phyloP scores from a whole-genome alignment of 202 grass and related monocot species.

The Eragrostis tef region DNA sequence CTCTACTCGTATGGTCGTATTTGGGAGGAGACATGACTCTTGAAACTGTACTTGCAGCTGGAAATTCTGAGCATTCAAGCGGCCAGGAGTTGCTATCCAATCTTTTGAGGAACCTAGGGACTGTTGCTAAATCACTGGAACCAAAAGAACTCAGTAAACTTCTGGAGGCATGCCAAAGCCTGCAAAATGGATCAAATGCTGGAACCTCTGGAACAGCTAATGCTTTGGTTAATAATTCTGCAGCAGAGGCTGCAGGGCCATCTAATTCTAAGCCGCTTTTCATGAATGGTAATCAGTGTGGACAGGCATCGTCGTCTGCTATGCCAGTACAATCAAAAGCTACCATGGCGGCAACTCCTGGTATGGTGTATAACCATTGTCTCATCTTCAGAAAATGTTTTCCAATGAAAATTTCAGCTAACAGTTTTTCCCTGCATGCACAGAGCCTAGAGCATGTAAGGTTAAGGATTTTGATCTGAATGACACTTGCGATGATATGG shows the following conservation, averaged over 20 bases:
- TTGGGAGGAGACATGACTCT: conserved; percentile 44
- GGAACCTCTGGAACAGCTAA: conserved; percentile 70
- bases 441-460: conserved; percentile 63
- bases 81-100: conserved; percentile 71
- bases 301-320: conserved; percentile 55
- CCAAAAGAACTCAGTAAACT: conserved; percentile 77
- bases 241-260: conserved; percentile 54
- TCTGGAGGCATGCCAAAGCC: conserved; percentile 71
- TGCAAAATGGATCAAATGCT: conserved; percentile 68
- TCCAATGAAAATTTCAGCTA: conserved; percentile 31
- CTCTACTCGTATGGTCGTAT: conserved; percentile 42
- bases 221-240: conserved; percentile 50
- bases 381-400: conserved; percentile 31
- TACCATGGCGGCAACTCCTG: conserved; percentile 56
- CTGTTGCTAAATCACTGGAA: conserved; percentile 80
- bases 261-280: conserved; percentile 58
- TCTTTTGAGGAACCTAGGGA: conserved; percentile 75
- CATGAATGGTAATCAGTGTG: conserved; percentile 49
- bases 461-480: conserved; percentile 97
- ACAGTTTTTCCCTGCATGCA: conserved; percentile 38
- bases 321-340: conserved; percentile 57
- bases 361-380: conserved; percentile 52
- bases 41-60: conserved; percentile 64
- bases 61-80: conserved; percentile 58
- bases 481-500: conserved; percentile 66